Percentiles rank a stretch among this genome's conserved stretches.
phyloP scores from a whole-genome alignment of 73 alveolate genomes.

The Stentor coeruleus region DNA sequence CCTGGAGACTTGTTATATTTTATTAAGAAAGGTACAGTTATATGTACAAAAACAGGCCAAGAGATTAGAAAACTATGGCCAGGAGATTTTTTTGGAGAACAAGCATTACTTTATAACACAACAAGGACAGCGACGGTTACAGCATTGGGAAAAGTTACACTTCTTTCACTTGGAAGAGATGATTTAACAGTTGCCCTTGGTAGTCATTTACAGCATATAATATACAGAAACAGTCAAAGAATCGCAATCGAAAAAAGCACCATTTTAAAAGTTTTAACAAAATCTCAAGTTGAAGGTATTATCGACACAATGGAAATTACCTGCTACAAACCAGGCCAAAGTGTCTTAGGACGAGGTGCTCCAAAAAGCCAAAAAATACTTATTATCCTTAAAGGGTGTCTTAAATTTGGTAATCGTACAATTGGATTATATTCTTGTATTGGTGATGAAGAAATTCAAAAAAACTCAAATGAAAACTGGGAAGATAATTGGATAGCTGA shows the following conservation, averaged over 20 bases:
- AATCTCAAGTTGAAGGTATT: constrained; percentile 43
- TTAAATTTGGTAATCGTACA: not conserved
- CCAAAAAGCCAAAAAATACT: not conserved
- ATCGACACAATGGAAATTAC: constrained; percentile 38
- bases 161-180: constrained; percentile 51
- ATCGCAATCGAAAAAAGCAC: constrained; percentile 49
- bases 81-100: constrained; percentile 97
- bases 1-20: constrained; percentile 49
- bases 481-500: constrained; percentile 25
- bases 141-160: constrained; percentile 55
- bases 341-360: constrained; percentile 31
- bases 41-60: constrained; percentile 53
- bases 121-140: constrained; percentile 94
- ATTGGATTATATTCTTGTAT: not conserved
- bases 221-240: constrained; percentile 48
- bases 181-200: constrained; percentile 41
- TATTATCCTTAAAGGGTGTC: constrained; percentile 10
- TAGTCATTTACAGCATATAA: constrained; percentile 39
- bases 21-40: constrained; percentile 46
- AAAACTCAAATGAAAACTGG: not conserved
- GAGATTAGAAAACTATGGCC: constrained; percentile 47
- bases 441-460: not conserved
- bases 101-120: constrained; percentile 92
- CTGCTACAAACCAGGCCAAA: constrained; percentile 37
- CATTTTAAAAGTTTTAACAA: constrained; percentile 35